A percentile compares a stretch with the other conserved stretches of the same genome.
Evolutionary conservation across 352 stramenopile genomes (phyloP).

Genomic region (Phytophthora citricola): DNA sequence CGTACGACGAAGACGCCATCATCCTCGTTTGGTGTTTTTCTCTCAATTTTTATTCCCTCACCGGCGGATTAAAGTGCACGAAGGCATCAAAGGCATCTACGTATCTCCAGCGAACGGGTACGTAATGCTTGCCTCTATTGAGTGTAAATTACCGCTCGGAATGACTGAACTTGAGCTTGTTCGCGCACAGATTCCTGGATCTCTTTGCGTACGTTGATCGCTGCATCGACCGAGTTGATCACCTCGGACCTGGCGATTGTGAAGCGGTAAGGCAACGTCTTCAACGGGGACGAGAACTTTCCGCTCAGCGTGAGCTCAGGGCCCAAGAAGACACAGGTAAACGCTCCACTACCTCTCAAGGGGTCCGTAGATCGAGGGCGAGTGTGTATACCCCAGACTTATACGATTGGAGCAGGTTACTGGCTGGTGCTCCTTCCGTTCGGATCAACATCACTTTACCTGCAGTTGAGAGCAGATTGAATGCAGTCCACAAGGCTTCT

Average conservation of each 20-base stretch:
- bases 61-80: conserved; percentile 50
- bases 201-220: conserved; percentile 39
- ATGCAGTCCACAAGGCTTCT: conserved; percentile 4
- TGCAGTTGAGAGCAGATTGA: conserved; percentile 32
- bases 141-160: not conserved
- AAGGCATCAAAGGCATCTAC: conserved; percentile 43
- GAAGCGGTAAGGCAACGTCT: conserved; percentile 34
- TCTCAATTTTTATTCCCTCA: conserved; percentile 59
- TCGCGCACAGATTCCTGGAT: conserved; percentile 27
- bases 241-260: conserved; percentile 33
- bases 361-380: not conserved
- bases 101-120: conserved; percentile 29
- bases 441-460: conserved; percentile 50
- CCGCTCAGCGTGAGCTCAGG: conserved; percentile 22
- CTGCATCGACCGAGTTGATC: conserved; percentile 45
- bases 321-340: conserved; percentile 3
- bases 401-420: conserved; percentile 14
- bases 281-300: conserved; percentile 31
- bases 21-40: conserved; percentile 67
- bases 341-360: conserved; percentile 2
- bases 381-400: conserved; percentile 1
- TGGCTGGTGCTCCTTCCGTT: conserved; percentile 30
- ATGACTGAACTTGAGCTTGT: conserved; percentile 6
- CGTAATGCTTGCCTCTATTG: not conserved
- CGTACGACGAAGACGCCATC: conserved; percentile 49